Conservation (phyloP, 2,329 filamentous ascomycete genomes). For the Diatrype stigma region DNA sequence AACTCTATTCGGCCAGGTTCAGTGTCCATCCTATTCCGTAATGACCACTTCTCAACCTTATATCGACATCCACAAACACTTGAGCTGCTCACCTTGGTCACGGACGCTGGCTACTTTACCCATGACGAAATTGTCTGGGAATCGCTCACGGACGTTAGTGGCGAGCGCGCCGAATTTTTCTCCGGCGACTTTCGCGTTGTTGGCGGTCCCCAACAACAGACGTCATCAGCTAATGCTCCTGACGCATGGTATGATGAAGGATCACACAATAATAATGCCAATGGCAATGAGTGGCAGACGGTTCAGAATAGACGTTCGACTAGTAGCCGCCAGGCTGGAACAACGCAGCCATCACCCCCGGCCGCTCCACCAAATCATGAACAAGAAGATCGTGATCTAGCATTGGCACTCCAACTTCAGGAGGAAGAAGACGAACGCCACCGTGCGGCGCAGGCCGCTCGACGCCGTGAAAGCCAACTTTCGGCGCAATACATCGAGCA, state of each 20-base stretch:
- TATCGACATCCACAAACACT: slow-evolving; percentile 80
- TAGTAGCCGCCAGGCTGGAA: slow-evolving; percentile 15
- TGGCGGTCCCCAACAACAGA: slow-evolving; percentile 47
- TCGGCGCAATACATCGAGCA: slow-evolving; percentile 69
- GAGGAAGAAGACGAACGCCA: slow-evolving; percentile 87
- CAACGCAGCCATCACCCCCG: slow-evolving; percentile 12
- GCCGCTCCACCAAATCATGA: slow-evolving; percentile 43
- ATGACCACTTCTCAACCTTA: slow-evolving; percentile 93
- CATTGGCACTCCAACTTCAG: slow-evolving; percentile 85
- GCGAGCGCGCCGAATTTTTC: slow-evolving; percentile 76
- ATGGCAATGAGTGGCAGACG: slow-evolving; percentile 51
- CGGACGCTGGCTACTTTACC: slow-evolving; percentile 82
- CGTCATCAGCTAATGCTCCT: slow-evolving; percentile 8
- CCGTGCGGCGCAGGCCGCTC: slow-evolving; percentile 55
- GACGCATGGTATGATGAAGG: slow-evolving; percentile 14
- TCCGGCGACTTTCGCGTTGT: slow-evolving; percentile 87
- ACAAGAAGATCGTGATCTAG: slow-evolving; percentile 82
- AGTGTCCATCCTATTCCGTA: slow-evolving; percentile 89
- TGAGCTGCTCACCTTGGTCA: slow-evolving; percentile 78
- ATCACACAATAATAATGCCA: slow-evolving; percentile 14
- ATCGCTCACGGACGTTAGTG: slow-evolving; percentile 82
- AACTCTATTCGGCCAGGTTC: slow-evolving; percentile 69
- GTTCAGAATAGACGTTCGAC: slow-evolving; percentile 38
- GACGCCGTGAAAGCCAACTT: slow-evolving; percentile 61
- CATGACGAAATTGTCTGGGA: slow-evolving; percentile 97